Percentiles rank a stretch among this genome's conserved stretches.
Conservation (phyloP, 371 early-diverging fungal species). For the Mucor racemosus region DNA sequence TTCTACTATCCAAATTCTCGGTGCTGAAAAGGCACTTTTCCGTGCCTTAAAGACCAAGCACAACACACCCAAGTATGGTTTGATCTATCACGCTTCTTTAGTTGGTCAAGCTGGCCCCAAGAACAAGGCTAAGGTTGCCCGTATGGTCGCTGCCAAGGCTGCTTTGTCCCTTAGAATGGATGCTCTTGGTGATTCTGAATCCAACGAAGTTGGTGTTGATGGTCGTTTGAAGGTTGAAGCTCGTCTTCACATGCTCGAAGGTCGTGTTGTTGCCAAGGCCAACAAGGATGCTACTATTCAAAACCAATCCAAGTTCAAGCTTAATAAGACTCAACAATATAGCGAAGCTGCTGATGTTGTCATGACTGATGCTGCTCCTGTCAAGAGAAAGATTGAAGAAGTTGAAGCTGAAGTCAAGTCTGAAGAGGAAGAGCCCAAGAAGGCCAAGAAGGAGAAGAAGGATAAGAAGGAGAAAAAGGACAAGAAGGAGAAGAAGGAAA, state of each 20-base stretch:
- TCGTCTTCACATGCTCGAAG: slow-evolving; percentile 87
- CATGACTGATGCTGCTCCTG: slow-evolving; percentile 41
- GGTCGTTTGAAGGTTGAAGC: slow-evolving; percentile 86
- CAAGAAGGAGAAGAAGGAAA: slow-evolving; percentile 57
- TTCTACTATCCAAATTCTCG: slow-evolving; percentile 96
- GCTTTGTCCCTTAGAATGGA: slow-evolving; percentile 94
- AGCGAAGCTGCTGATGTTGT: slow-evolving; percentile 42
- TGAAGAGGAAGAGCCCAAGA: slow-evolving; percentile 51
- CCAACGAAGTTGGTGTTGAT: slow-evolving; percentile 84
- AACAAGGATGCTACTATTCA: slow-evolving; percentile 60
- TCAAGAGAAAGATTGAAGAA: slow-evolving; percentile 56
- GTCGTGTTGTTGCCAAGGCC: slow-evolving; percentile 50
- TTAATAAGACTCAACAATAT: slow-evolving; percentile 50
- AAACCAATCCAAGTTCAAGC: slow-evolving; percentile 78
- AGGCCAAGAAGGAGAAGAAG: slow-evolving; percentile 57
- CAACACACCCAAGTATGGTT: slow-evolving; percentile 97
- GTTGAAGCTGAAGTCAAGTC: slow-evolving; percentile 42
- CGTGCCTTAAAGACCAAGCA: slow-evolving; percentile 94
- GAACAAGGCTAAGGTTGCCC: slow-evolving; percentile 92
- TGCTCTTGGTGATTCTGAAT: slow-evolving; percentile 88
- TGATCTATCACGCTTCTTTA: slow-evolving; percentile 91
- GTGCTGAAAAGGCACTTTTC: slow-evolving; percentile 98
- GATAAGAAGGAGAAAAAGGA: slow-evolving; percentile 64
- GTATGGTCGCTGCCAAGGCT: slow-evolving; percentile 93
- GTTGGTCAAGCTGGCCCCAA: slow-evolving; percentile 87